phyloP scores from a whole-genome alignment of 1,284 basidiomycete genomes.

The Rhizopogon parksii region DNA sequence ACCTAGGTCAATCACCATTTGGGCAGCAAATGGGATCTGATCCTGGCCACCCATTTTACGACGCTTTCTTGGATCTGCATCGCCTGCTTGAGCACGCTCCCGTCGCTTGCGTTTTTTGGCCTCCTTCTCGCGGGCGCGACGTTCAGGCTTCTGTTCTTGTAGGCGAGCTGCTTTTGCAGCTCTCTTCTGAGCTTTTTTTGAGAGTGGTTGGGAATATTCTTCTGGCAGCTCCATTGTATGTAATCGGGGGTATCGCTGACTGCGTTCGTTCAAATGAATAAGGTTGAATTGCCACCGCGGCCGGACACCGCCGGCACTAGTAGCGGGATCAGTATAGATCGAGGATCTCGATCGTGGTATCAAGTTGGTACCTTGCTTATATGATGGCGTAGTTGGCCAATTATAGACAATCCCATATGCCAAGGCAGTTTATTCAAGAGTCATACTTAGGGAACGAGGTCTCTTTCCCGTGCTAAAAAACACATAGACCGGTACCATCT shows the following conservation, averaged over 20 bases:
- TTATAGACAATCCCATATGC: neutral
- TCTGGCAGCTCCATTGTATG: neutral
- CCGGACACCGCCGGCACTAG: constrained; percentile 2
- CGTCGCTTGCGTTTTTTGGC: constrained; percentile 63
- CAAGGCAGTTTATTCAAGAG: neutral
- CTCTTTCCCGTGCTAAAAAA: neutral
- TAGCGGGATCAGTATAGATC: neutral
- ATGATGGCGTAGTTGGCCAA: neutral
- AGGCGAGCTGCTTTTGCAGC: constrained; percentile 60
- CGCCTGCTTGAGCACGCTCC: constrained; percentile 46
- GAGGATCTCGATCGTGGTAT: neutral
- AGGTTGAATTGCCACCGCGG: constrained; percentile 4
- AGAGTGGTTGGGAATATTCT: constrained; percentile 34
- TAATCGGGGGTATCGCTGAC: neutral
- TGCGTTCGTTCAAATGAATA: neutral
- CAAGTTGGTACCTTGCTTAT: neutral
- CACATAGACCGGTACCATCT: neutral
- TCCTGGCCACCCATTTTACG: constrained; percentile 36
- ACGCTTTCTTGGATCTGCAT: constrained; percentile 44
- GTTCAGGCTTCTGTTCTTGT: constrained; percentile 66
- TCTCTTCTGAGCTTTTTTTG: constrained; percentile 79
- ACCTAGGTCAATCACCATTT: constrained; percentile 83
- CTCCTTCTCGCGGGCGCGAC: constrained; percentile 70
- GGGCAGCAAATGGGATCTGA: constrained; percentile 54
- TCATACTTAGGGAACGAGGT: neutral